Base-by-base conservation (phyloP, 345 rosid genomes). In the Gossypium arboreum region DNA sequence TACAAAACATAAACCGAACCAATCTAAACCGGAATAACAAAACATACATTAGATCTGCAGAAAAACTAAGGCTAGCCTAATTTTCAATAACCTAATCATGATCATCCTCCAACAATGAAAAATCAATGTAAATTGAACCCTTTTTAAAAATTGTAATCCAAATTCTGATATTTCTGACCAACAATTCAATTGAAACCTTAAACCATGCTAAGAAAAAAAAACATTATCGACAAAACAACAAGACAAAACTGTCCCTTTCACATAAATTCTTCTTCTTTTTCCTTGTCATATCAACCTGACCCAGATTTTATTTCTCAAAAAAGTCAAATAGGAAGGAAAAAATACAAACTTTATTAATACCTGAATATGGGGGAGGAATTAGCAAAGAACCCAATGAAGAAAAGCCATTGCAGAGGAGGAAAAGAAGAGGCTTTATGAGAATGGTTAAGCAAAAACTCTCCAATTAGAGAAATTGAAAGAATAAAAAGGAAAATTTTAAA, bases 371-470 rank as follows among this genome's bases (percentile, higher is more conserved):
- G 78, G 81, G 56, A 60, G 67, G 75, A 62, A 62, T 72, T 64
- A 83, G 79, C 79, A 51, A 75, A 73, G 80, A 50, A 75, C 52
- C 18, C 77, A 58, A 45, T 45, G 71, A 72, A 48, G 71, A 67
- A 65, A 78, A 59, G 80, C 81, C 83, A 71, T 66, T 18, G 54
- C 50, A 51, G 51, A 68, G 61, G 48, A 27, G 58, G 34, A 16
- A 34, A 62, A 18, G 11, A 29, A 62, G 75, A 68, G 68, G 77
- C 41, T 34, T 34, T 34, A 34, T 34, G 60, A 16, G 57, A 59
- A 67, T 71, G 73, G 77, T 60, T 22, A 76, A 75, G 81, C 65
- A 72, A 41, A 77, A 76, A 34, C 41, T 84, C 76, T 77, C 78
- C 67, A 50, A 43, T 7, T 67, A 29, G 74, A 79, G 78, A 82